A percentile compares a stretch with the other conserved stretches of the same genome.
Evolutionary conservation across 2,329 filamentous ascomycete species (phyloP).

Genomic region (Chaetomium sp.): DNA sequence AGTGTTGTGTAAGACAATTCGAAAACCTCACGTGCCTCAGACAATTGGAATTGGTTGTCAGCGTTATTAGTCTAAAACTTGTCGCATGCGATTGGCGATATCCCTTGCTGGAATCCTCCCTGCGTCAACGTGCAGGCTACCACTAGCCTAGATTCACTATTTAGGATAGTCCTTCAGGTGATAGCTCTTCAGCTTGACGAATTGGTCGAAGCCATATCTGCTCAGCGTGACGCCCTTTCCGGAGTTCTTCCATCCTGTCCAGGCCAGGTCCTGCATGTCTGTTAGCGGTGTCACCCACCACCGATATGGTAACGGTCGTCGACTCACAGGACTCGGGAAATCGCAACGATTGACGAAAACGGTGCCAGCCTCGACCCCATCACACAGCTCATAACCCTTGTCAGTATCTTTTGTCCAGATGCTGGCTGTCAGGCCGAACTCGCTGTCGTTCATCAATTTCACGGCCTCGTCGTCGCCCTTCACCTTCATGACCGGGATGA

Average conservation of each 20-base stretch:
- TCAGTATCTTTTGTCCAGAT: conserved; percentile 91
- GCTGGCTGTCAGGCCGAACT: conserved; percentile 92
- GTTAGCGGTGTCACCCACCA: conserved; percentile 30
- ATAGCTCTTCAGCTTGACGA: conserved; percentile 94
- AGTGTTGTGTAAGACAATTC: conserved; percentile 26
- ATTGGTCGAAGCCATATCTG: conserved; percentile 90
- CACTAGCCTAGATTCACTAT: conserved; percentile 39
- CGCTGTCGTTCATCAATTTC: conserved; percentile 87
- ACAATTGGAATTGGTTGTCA: conserved; percentile 12
- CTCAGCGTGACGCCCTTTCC: conserved; percentile 89
- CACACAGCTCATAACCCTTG: conserved; percentile 73
- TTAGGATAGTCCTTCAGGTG: conserved; percentile 83
- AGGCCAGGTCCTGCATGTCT: conserved; percentile 74
- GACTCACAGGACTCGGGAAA: conserved; percentile 83
- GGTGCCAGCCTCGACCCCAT: conserved; percentile 86
- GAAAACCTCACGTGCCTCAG: conserved; percentile 13
- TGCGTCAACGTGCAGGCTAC: conserved; percentile 21
- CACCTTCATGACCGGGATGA: conserved; percentile 89
- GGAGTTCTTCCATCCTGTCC: conserved; percentile 97
- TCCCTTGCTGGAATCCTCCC: conserved; percentile 30
- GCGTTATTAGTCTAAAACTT: conserved; percentile 24
- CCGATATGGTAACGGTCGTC: neutral
- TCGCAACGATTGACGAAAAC: conserved; percentile 96
- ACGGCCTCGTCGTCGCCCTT: conserved; percentile 79
- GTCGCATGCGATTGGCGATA: conserved; percentile 21